Base-by-base conservation (phyloP, 257 asterid genomes). In the Solanum sparsipilum region DNA sequence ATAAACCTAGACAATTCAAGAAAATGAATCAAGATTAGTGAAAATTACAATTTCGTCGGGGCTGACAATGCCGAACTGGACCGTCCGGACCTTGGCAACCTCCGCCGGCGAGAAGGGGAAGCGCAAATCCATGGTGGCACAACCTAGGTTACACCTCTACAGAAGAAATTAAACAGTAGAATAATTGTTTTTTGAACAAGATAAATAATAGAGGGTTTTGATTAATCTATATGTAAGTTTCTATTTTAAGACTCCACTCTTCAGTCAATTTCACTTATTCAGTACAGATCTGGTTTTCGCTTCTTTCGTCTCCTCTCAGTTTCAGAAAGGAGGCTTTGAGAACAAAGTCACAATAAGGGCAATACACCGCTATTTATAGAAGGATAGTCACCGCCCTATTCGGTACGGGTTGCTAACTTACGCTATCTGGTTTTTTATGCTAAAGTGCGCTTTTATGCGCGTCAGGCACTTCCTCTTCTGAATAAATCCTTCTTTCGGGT, bases 31-130 rank as follows among this genome's bases (percentile, higher is more conserved):
- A 29, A 25, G 81, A 9, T 84, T 36, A 0, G 58, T 18, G 60
- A 41, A 48, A 20, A 89, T 76, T 95, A 96, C 99, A 86, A 96
- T 96, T 91, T 96, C 99, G 48, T 96, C 99, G 5, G 98, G 97
- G 87, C 98, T 95, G 89, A 95, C 96, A 84, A 96, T 94, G 89
- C 99, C 98, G 92, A 96, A 96, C 88, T 96, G 99, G 65, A 96
- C 97, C 83, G 93, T 88, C 39, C 94, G 94, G 87, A 95, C 98
- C 85, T 95, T 96, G 81, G 99, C 93, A 71, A 95, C 98, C 94
- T 96, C 98, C 89, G 98, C 97, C 92, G 99, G 99, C 39, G 99
- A 96, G 89, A 82, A 95, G 5, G 99, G 98, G 87, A 96, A 95
- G 86, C 98, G 97, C 56, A 92, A 88, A 89, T 96, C 99, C 99